phyloP scores from a whole-genome alignment of 176 grass and related monocot species.

The Musa beccarii region DNA sequence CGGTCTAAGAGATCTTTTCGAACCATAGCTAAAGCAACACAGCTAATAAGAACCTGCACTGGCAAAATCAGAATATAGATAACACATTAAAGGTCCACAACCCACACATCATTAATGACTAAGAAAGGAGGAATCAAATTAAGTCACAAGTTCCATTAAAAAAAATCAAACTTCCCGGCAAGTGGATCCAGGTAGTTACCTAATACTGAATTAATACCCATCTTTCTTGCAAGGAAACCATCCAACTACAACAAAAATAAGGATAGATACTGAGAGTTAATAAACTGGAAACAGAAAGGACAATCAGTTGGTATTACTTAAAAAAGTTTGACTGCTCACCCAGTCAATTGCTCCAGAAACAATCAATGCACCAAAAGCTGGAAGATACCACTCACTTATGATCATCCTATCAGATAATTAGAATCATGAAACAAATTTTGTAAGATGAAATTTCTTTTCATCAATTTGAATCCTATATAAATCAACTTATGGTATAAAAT shows the following conservation, averaged over 20 bases:
- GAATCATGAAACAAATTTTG: conserved; percentile 7
- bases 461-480: neutral
- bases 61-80: neutral
- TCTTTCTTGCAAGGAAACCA: conserved; percentile 92
- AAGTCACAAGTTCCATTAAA: neutral
- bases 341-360: conserved; percentile 87
- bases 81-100: neutral
- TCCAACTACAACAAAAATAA: conserved; percentile 47
- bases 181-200: conserved; percentile 92
- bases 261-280: conserved; percentile 17
- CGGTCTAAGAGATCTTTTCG: conserved; percentile 71
- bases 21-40: conserved; percentile 74
- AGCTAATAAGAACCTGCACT: conserved; percentile 73
- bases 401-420: conserved; percentile 58
- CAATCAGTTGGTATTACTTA: neutral
- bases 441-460: neutral
- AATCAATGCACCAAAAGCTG: conserved; percentile 61
- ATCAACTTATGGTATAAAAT: neutral
- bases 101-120: neutral
- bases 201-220: conserved; percentile 78
- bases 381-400: conserved; percentile 77
- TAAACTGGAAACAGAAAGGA: neutral
- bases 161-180: conserved; percentile 63
- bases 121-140: neutral
- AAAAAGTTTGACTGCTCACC: conserved; percentile 40